Evolutionary conservation across 2,329 filamentous ascomycete genomes (phyloP), one percentile per base, ranked within the genome.

Genomic region (Grosmannia clavigera): DNA sequence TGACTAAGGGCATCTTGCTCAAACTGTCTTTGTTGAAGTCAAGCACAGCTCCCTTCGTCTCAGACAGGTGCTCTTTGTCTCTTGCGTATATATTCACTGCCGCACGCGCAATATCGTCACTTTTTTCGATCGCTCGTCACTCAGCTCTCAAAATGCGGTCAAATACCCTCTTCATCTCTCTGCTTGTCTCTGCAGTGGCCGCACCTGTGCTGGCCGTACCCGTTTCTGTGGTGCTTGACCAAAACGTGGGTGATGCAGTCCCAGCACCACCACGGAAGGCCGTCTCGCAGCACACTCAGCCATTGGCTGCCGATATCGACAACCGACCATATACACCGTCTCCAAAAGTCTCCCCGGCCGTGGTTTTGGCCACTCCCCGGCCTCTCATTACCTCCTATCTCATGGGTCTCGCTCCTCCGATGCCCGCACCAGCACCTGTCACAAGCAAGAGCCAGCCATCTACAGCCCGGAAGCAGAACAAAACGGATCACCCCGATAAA

Each of bases 321-420:
- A 64, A 65, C 61, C 58, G 57, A 35, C 64, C 55, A 16, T 63
- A 54, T 51, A 48, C 60, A 12, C 63, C 63, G 7, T 38, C 61
- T 5, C 40, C 16, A 12, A 38, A 40, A 11, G 35, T 50, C 7
- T 19, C 48, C 9, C 61, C 61, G 1, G 63, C 59, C 5, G 61
- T 16, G 25, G 64, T 64, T 1, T 57, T 65, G 14, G 43, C 59
- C 1, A 56, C 60, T 5, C 61, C 61, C 11, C 61, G 64, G 14
- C 64, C 64, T 5, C 57, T 65, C 7, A 58, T 46, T n/a, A 64
- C 64, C 11, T 58, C 61, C 12, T 65, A 64, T 16, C 57, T 65
- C 11, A 65, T 65, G 64, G 53, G 52, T n/a, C 61, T 65, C 40
- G 54, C 27, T 25, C 50, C 51, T 35, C 52, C 16, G 31, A 4